Evolutionary conservation across 176 grass and related monocot species (phyloP), one percentile per base, ranked within the genome.

Genomic region (Eleusine indica): DNA sequence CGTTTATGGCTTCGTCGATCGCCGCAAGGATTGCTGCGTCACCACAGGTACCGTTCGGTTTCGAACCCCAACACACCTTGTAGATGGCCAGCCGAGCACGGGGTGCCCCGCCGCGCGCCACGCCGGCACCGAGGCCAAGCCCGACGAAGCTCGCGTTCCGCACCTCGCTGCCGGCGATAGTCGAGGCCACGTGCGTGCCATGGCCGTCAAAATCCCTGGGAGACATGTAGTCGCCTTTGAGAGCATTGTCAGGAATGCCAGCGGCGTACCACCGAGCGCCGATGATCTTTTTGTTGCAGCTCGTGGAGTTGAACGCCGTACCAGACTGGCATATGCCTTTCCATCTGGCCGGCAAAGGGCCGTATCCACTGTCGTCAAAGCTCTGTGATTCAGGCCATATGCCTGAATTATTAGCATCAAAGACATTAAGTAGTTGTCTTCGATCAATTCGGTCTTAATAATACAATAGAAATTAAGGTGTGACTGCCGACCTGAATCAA

Each of bases 331-430:
- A 95, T 44, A 2, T 37, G 0, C 93, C 93, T 35, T 22, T 92
- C 93, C 93, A 95, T 15, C 79, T 9, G 0, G 73, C 30, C 0
- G 93, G 90, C 4, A 76, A 28, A 2, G 90, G 87, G 8, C 87
- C 75, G 16, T 86, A 92, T 0, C 85, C 87, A 0, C 51, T 62
- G 25, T 90, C 87, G 1, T 81, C 43, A 4, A 95, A 95, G 75
- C 87, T 95, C 73, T 46, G 70, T 1, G 93, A 95, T 81, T 95
- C 93, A 9, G 93, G 93, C 90, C 94, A 93, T 64, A 92, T 89
- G 19, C 91, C 84, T 90, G 12, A 2, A 13, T 16, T 9, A 30
- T 9, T 35, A 35, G 29, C 4, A 19, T 44, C 51, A 3, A 16
- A 69, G 3, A 21, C 21, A 10, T 61, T 9, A 22, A 25, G 8